Conservation (phyloP, 1,139 yeast genomes). For the Geotrichum macrosporum region DNA sequence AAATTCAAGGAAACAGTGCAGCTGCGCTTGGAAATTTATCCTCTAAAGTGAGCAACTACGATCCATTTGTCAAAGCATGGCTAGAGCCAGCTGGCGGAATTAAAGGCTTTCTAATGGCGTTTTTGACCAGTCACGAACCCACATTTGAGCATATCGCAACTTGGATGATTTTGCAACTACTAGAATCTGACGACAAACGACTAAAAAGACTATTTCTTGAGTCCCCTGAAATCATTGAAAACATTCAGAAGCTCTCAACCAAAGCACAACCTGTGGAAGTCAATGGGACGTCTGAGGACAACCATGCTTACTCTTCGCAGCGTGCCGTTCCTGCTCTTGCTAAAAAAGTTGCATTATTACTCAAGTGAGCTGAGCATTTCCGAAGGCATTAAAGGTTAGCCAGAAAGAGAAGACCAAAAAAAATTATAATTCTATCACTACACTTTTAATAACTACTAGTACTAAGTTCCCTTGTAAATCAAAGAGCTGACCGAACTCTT, state of each 20-base stretch:
- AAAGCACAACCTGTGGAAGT: constrained; percentile 5
- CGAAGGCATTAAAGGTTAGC: too few species aligned
- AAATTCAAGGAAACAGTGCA: constrained; percentile 97
- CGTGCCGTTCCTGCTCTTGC: constrained; percentile 23
- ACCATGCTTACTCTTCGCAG: constrained; percentile 16
- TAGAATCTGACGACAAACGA: constrained; percentile 78
- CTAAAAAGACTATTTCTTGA: constrained; percentile 42
- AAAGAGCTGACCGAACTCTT: too few species aligned
- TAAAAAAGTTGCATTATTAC: constrained; percentile 17
- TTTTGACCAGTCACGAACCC: constrained; percentile 80
- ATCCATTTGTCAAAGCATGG: constrained; percentile 78
- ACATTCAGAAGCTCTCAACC: constrained; percentile 36
- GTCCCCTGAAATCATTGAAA: constrained; percentile 36
- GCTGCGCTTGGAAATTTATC: constrained; percentile 96
- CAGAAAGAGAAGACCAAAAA: not conserved
- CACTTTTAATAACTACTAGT: too few species aligned
- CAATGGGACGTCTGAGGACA: constrained; percentile 11
- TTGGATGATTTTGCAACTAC: constrained; percentile 91
- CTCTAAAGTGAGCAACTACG: constrained; percentile 80
- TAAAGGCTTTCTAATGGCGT: constrained; percentile 73
- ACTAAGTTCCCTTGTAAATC: too few species aligned
- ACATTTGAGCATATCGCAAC: constrained; percentile 97
- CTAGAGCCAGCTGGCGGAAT: constrained; percentile 78
- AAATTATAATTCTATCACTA: too few species aligned
- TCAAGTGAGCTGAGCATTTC: constrained; percentile 7